Evolutionary conservation across 106 monocot genomes (phyloP).

Genomic region (Dendrobium officinale): DNA sequence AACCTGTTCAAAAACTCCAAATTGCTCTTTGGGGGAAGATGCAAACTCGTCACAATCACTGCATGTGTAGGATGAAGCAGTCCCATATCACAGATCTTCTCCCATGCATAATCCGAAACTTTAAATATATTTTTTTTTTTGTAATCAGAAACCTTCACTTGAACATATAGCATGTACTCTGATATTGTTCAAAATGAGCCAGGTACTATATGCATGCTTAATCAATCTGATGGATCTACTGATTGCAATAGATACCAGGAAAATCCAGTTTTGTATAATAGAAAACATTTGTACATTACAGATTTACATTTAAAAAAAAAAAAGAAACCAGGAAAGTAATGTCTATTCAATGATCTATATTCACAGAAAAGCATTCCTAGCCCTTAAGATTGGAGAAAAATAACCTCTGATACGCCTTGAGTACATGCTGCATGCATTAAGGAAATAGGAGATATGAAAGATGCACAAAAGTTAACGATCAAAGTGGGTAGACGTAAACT

Average conservation of each 20-base stretch:
- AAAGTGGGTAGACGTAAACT: not conserved
- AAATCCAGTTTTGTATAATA: not conserved
- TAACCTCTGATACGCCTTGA: not conserved
- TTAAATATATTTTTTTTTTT: too few species aligned
- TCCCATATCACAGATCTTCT: slow-evolving; percentile 29
- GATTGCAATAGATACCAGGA: not conserved
- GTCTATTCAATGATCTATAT: not conserved
- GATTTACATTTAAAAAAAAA: not conserved
- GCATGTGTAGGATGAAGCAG: slow-evolving; percentile 34
- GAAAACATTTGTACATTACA: not conserved
- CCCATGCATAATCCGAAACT: not conserved
- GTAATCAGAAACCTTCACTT: too few species aligned
- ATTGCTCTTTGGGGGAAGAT: not conserved
- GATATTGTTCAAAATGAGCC: not conserved
- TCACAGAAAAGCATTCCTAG: not conserved
- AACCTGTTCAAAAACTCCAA: slow-evolving; percentile 17
- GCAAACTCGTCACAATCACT: not conserved
- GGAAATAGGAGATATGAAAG: not conserved
- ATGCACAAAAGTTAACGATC: not conserved
- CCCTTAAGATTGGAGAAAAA: not conserved
- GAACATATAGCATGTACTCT: too few species aligned
- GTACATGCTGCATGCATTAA: not conserved
- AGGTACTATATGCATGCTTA: not conserved
- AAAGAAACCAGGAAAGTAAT: not conserved
- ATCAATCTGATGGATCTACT: slow-evolving; percentile 1